Evolutionary conservation across 108 stramenopile species (phyloP).

Genomic region (Schizochytrium sp.): DNA sequence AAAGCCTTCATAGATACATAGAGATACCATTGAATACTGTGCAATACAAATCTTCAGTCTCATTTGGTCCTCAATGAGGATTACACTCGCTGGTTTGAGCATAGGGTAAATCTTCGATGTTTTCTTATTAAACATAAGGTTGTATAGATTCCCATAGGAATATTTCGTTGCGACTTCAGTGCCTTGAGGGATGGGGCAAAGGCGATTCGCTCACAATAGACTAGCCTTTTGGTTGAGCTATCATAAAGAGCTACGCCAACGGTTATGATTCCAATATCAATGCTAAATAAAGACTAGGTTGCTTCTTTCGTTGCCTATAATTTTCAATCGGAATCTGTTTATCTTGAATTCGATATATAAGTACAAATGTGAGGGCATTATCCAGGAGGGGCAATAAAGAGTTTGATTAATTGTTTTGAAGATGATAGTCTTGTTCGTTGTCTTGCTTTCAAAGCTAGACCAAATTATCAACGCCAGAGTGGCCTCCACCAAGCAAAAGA

Average conservation of each 20-base stretch:
- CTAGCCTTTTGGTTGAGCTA: neutral
- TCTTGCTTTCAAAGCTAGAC: too few species aligned
- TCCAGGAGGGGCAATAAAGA: too few species aligned
- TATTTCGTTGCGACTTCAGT: neutral
- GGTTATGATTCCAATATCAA: neutral
- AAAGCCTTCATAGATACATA: neutral
- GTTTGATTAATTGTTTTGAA: too few species aligned
- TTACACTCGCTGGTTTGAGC: neutral
- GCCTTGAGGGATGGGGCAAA: neutral
- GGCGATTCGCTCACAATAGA: neutral
- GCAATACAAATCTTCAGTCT: neutral
- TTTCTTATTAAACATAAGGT: neutral
- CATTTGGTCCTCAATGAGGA: constrained; percentile 15
- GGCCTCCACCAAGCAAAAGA: too few species aligned
- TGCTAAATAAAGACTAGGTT: neutral
- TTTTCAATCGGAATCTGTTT: too few species aligned
- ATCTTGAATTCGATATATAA: too few species aligned
- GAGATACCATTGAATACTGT: neutral
- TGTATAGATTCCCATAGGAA: neutral
- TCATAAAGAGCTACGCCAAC: neutral
- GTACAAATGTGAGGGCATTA: too few species aligned
- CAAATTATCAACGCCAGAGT: too few species aligned
- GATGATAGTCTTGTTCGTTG: too few species aligned
- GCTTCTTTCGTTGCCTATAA: neutral
- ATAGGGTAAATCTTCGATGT: neutral